Base-by-base conservation (phyloP, 2,329 filamentous ascomycete genomes). In the Nigrospora osmanthi region DNA sequence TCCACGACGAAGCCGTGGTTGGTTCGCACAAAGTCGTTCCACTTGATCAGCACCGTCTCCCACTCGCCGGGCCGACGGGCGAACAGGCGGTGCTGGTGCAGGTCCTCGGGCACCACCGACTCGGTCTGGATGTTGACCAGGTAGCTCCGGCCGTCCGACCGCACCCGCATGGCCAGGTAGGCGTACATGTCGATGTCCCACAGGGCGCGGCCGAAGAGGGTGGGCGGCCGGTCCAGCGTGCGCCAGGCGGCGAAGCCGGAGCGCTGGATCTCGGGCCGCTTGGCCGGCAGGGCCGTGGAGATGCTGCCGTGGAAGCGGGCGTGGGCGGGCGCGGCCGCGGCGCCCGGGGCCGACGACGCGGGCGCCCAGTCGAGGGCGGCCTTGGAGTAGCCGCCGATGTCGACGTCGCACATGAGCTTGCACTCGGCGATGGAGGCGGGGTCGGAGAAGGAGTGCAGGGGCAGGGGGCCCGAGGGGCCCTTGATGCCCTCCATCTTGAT, bases 111-210 rank as follows among this genome's bases (percentile, higher is more conserved):
- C 40, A 95, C 87, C 45, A 98, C 83, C 2, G 87, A 87, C 60
- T 98, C 91, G 3, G 90, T 95, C 70, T 97, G 93, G 14, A 98
- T 71, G 65, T 98, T 98, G 58, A 98, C 81, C 47, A 95, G 88
- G 70, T 97, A 98, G 57, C 87, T 85, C 47, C 93, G 76, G 14
- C 89, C 90, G 60, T 97, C 93, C 3, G 87, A 91, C 63, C 89
- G 93, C 55, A 98, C 76, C 13, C 90, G 84, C 58, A 98, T 67
- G 0, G 89, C 91, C 11, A 98, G 81, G 65, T 89, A 96, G 12
- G 77, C 71, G 67, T 95, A 97, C 3, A 87, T 83, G 58, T 95
- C 90, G 43, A 96, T 84, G 60, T 97, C 85, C 88, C 89, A 96
- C 17, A 89, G 70, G 32, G 86, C 73, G 45, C 83, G 84, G 35